Base-by-base conservation (phyloP, 2,329 filamentous ascomycete genomes). In the Neonectria coccinea region DNA sequence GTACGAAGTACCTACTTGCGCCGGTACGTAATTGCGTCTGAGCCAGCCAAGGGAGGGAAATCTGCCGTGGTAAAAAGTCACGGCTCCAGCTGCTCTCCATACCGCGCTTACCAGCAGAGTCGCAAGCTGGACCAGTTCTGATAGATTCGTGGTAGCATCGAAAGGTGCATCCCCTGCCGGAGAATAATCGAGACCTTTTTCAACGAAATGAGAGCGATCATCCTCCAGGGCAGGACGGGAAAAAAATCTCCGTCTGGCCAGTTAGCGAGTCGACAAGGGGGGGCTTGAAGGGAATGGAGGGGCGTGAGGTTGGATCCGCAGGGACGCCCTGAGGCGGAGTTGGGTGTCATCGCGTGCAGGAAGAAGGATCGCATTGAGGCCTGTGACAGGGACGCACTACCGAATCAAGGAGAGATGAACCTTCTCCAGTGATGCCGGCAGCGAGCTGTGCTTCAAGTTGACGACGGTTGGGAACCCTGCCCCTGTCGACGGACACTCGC, bases 161-260 rank as follows among this genome's bases (percentile, higher is more conserved):
- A 52, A 56, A 48, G 52, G 53, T 56, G 25, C 14, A 31, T 8
- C 45, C 54, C 54, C 59, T 56, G 52, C 48, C 63, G 59, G 63
- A 62, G 59, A 65, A 65, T 65, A 62, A 62, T 57, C 63, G 53
- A 65, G 58, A 57, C 58, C 27, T 55, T 44, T 44, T 54, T 42
- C 53, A 56, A 57, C 47, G 54, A 62, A 65, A 65, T 65, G 58
- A 62, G 54, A 56, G 58, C 50, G 53, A 62, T 57, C 58, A 62
- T 39, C 57, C 56, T 41, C 56, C 33, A 59, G 45, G 57, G 51
- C 50, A 22, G 31, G 27, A 62, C 62, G 54, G 60, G 55, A 57
- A 65, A 48, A 64, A 65, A 67, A 62, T 65, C 59, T 67, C 62
- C 62, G 72, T 62, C 65, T 71, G 56, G 61, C 56, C 62, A 64